Evolutionary conservation across 1,284 basidiomycete species (phyloP).

Genomic region (Cryptococcus sp.): DNA sequence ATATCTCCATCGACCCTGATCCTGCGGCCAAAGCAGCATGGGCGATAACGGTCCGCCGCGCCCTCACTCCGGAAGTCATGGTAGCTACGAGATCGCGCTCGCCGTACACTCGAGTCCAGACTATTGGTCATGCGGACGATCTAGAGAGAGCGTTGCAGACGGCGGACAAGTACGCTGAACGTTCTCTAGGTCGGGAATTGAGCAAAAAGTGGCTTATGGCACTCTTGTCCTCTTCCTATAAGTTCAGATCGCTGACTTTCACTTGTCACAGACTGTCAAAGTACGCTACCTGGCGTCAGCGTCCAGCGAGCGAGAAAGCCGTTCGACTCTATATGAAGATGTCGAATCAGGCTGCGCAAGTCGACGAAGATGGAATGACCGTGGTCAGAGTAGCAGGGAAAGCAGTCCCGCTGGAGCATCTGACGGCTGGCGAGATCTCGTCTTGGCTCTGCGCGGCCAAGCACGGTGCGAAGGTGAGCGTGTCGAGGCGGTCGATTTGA

Average conservation of each 20-base stretch:
- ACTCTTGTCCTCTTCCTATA: background rate
- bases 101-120: constrained; percentile 20
- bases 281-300: constrained; percentile 70
- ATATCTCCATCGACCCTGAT: constrained; percentile 67
- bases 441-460: constrained; percentile 35
- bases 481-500: background rate
- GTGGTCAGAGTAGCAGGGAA: constrained; percentile 26
- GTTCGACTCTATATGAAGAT: constrained; percentile 64
- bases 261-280: constrained; percentile 60
- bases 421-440: constrained; percentile 37
- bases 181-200: constrained; percentile 23
- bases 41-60: constrained; percentile 27
- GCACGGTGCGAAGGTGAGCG: constrained; percentile 38
- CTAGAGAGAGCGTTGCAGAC: constrained; percentile 49
- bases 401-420: constrained; percentile 9
- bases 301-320: constrained; percentile 68
- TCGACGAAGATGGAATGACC: constrained; percentile 2
- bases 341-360: constrained; percentile 26
- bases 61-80: constrained; percentile 24
- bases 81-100: constrained; percentile 8
- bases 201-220: constrained; percentile 24
- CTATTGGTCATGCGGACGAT: constrained; percentile 32
- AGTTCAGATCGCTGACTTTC: background rate
- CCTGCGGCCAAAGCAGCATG: constrained; percentile 29
- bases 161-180: constrained; percentile 49